These are phyloP conservation scores for Mycosarcoma mackinlayi DNA, from an alignment of 1,284 basidiomycete genomes.

Conservation along the genomic window DNA sequence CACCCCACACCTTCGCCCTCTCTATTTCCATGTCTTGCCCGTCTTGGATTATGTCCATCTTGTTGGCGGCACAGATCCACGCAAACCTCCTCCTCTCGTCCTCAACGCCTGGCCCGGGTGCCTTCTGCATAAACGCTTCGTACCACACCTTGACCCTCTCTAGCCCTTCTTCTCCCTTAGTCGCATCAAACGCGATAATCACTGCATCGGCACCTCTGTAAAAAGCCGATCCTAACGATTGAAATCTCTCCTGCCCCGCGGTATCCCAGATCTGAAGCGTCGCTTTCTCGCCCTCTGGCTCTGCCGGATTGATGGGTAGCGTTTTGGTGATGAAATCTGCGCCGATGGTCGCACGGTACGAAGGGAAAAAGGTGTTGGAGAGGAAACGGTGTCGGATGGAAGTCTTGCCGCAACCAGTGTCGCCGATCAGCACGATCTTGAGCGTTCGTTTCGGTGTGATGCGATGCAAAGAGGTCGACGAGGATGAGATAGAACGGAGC, in stretches of 20 bases:
- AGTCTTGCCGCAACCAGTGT: slow-evolving; percentile 56
- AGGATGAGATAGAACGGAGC: slow-evolving; percentile 21
- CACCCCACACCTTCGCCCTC: slow-evolving; percentile 11
- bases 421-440: slow-evolving; percentile 63
- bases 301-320: slow-evolving; percentile 19
- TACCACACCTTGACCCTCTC: slow-evolving; percentile 43
- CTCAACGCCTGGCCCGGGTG: slow-evolving; percentile 39
- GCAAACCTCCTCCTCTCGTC: slow-evolving; percentile 46
- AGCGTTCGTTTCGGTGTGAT: slow-evolving; percentile 35
- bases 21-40: background rate
- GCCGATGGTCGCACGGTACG: slow-evolving; percentile 60
- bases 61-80: slow-evolving; percentile 61
- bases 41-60: slow-evolving; percentile 38
- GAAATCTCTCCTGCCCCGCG: slow-evolving; percentile 64
- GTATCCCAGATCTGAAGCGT: slow-evolving; percentile 57
- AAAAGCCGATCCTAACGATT: slow-evolving; percentile 60
- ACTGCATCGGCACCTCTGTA: slow-evolving; percentile 63
- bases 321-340: slow-evolving; percentile 62
- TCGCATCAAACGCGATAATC: slow-evolving; percentile 53
- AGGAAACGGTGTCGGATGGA: slow-evolving; percentile 53
- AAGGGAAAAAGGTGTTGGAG: slow-evolving; percentile 37
- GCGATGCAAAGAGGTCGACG: slow-evolving; percentile 22
- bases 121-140: slow-evolving; percentile 52
- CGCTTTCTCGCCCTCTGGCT: slow-evolving; percentile 37
- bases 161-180: slow-evolving; percentile 12